phyloP scores from a whole-genome alignment of 305 asterid genomes.

The Plantago lanceolata region DNA sequence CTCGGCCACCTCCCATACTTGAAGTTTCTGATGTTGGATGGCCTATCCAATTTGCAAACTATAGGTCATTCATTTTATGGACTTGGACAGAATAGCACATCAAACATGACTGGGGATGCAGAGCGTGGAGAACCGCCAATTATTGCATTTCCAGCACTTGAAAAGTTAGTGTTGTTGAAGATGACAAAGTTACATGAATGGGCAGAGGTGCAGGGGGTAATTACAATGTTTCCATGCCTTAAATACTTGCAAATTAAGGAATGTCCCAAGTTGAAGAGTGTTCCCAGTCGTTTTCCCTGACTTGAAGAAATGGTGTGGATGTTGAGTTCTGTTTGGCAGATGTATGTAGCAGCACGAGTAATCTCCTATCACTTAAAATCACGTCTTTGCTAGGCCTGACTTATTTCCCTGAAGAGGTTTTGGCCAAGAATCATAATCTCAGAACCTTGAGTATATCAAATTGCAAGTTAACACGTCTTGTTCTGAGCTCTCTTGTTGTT shows the following conservation, averaged over 20 bases:
- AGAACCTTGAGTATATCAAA: neutral
- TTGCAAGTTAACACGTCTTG: too few species aligned
- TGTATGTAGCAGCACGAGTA: neutral
- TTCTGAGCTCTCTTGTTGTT: neutral
- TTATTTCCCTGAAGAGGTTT: neutral
- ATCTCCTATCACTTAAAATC: neutral
- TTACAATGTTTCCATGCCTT: neutral
- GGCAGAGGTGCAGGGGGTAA: neutral
- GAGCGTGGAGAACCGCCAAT: neutral
- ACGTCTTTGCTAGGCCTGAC: neutral
- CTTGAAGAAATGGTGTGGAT: neutral
- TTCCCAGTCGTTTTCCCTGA: neutral
- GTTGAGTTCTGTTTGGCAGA: neutral
- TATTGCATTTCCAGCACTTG: slow-evolving; percentile 25
- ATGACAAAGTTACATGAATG: neutral
- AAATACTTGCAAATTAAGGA: neutral
- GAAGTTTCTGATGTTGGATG: neutral
- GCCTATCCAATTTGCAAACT: neutral
- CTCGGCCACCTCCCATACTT: slow-evolving; percentile 16
- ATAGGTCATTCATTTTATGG: neutral
- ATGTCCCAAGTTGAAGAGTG: neutral
- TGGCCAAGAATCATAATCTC: neutral
- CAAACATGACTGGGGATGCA: too few species aligned
- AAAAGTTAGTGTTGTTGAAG: slow-evolving; percentile 1
- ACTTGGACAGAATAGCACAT: neutral